These are phyloP conservation scores for Lithospermum erythrorhizon DNA, from an alignment of 257 asterid genomes.

Conservation along the genomic window DNA sequence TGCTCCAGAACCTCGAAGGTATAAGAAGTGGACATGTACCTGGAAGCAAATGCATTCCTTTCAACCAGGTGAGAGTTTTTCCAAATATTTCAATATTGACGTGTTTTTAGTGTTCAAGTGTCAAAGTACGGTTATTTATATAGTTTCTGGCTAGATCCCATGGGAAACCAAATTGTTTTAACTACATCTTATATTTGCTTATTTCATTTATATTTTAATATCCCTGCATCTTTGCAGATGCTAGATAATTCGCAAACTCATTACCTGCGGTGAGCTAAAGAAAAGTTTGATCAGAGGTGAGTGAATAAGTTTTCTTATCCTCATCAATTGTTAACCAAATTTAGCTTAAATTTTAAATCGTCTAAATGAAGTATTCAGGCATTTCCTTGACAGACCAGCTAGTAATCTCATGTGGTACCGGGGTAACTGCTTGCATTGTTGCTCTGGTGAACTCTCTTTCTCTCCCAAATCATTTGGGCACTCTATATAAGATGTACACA, in stretches of 20 bases:
- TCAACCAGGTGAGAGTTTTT: conserved; percentile 45
- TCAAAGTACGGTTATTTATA: too few relatives aligned
- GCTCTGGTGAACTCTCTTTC: conserved; percentile 47
- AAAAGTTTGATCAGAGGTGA: conserved; percentile 72
- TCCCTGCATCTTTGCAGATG: conserved; percentile 61
- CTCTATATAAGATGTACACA: too few relatives aligned
- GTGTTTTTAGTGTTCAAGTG: too few relatives aligned
- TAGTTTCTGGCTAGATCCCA: too few relatives aligned
- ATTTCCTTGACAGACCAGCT: conserved; percentile 67
- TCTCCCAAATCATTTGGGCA: background rate
- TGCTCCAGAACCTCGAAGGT: conserved; percentile 99
- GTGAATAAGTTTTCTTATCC: conserved; percentile 3
- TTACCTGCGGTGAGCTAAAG: conserved; percentile 70
- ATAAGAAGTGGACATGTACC: conserved; percentile 86
- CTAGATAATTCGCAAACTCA: conserved; percentile 70
- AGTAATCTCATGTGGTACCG: conserved; percentile 81
- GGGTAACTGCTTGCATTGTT: conserved; percentile 91
- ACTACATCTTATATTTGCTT: too few relatives aligned
- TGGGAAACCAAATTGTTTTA: too few relatives aligned
- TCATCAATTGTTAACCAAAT: background rate
- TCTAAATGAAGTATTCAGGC: conserved; percentile 28
- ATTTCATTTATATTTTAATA: background rate
- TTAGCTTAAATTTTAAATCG: conserved; percentile 3
- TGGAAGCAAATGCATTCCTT: conserved; percentile 89
- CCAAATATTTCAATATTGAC: too few relatives aligned